Conservation (phyloP, 2,329 filamentous ascomycete genomes). For the Trichoderma koningii region DNA sequence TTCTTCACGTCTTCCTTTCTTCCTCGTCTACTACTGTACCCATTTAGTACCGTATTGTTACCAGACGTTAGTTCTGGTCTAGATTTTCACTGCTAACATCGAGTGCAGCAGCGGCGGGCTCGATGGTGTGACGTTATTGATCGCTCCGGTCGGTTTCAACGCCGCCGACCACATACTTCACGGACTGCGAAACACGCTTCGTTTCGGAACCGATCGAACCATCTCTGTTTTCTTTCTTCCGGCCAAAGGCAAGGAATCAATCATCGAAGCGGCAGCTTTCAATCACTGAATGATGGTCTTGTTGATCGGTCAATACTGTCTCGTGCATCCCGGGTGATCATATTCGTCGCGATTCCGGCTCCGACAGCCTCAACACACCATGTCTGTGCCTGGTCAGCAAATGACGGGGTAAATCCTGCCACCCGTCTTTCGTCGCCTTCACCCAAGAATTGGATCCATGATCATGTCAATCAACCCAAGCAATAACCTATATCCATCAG, state of each 20-base stretch:
- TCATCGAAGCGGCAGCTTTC: too few relatives aligned
- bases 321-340: too few relatives aligned
- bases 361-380: background rate
- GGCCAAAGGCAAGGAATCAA: background rate
- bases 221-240: background rate
- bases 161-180: constrained; percentile 3
- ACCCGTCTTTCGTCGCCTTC: background rate
- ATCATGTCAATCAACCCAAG: background rate
- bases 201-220: constrained; percentile 7
- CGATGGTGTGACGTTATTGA: constrained; percentile 22
- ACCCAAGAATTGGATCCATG: background rate
- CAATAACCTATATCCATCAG: background rate
- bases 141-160: constrained; percentile 23
- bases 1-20: background rate
- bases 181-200: constrained; percentile 13
- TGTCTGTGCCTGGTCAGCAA: constrained; percentile 1
- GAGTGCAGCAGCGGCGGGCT: background rate
- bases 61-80: too few relatives aligned
- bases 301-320: too few relatives aligned
- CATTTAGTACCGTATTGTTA: too few relatives aligned
- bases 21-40: background rate
- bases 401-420: constrained; percentile 3
- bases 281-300: too few relatives aligned
- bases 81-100: background rate
- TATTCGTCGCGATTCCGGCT: too few relatives aligned